phyloP scores from a whole-genome alignment of 306 rosid species.

The Cucurbita moschata region DNA sequence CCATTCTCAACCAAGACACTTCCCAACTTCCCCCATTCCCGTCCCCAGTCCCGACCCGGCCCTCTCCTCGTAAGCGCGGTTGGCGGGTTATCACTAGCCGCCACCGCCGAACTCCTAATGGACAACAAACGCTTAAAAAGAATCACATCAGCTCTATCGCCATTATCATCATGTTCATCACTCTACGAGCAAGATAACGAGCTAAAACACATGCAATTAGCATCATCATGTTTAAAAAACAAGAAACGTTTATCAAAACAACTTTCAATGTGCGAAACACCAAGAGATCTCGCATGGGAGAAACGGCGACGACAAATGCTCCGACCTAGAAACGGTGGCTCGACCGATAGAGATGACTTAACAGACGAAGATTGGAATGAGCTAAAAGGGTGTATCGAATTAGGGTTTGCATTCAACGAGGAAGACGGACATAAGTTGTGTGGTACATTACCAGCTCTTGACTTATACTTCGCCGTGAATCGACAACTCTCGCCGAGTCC shows the following conservation, averaged over 20 bases:
- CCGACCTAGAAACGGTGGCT: conserved; percentile 16
- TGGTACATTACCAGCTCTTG: conserved; percentile 79
- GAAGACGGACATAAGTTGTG: conserved; percentile 66
- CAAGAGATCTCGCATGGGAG: conserved; percentile 72
- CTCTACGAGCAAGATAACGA: conserved; percentile 25
- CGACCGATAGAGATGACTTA: conserved; percentile 18
- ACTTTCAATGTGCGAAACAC: conserved; percentile 37
- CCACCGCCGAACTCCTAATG: not conserved
- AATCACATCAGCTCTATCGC: not conserved
- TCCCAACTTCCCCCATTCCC: not conserved
- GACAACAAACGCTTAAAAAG: conserved; percentile 1
- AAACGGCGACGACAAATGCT: conserved; percentile 37
- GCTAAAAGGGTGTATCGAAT: conserved; percentile 71
- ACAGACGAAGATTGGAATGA: conserved; percentile 66
- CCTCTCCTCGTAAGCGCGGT: not conserved
- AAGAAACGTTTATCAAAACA: conserved; percentile 38
- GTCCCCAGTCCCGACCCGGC: not conserved
- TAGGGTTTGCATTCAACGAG: conserved; percentile 87
- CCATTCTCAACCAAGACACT: not conserved
- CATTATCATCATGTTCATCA: conserved; percentile 2
- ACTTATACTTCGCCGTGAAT: conserved; percentile 80
- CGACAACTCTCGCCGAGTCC: conserved; percentile 45
- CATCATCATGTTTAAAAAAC: conserved; percentile 22
- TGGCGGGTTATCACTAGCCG: not conserved
- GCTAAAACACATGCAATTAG: conserved; percentile 26